Base-by-base conservation (phyloP, 2,329 filamentous ascomycete species). In the Apiospora arundinis region DNA sequence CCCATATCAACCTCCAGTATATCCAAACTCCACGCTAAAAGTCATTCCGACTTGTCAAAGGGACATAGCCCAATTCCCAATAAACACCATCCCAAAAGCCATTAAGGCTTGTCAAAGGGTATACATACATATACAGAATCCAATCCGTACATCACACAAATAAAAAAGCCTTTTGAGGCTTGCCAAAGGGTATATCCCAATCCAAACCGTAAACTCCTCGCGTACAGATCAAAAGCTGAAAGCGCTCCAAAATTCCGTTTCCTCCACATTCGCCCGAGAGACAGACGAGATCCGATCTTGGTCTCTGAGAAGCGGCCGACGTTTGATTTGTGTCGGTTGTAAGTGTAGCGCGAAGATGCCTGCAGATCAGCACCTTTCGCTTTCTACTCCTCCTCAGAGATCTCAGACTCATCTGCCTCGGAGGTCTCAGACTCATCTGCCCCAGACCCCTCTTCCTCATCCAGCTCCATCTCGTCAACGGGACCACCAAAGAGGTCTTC, bases 1-100 rank as follows among this genome's bases (percentile, higher is more conserved):
- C 12, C 42, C 12, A 45, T 45, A 45, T 16, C 49, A 56, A 56
- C 6, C 6, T 32, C 25, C 5, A 12, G 2, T 18, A 14, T 56
- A 32, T n/a, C 28, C 56, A 63, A 63, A 63, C 56, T 63, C 56
- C 28, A 63, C 18, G 28, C 56, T 63, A 14, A 63, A 40, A 63
- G 56, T 28, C 56, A 40, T 63, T 63, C 18, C 32, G 28, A 28
- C 28, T n/a, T 63, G 56, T 4, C 28, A 60, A 37, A 60, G 16
- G 52, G 52, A 60, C 37, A 60, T 63, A 2, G 21, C 16, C 28
- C 32, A n/a, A 11, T 37, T 32, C 28, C 52, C 28, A 32, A 8
- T 37, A 4, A 4, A 21, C 28, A 14, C 52, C 4, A 6, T 16
- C 16, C 16, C 49, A 28, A 56, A 56, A 32, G 14, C 25, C 49